Base-by-base conservation (phyloP, 805 yeast species). In the Kodamaea laetipori region DNA sequence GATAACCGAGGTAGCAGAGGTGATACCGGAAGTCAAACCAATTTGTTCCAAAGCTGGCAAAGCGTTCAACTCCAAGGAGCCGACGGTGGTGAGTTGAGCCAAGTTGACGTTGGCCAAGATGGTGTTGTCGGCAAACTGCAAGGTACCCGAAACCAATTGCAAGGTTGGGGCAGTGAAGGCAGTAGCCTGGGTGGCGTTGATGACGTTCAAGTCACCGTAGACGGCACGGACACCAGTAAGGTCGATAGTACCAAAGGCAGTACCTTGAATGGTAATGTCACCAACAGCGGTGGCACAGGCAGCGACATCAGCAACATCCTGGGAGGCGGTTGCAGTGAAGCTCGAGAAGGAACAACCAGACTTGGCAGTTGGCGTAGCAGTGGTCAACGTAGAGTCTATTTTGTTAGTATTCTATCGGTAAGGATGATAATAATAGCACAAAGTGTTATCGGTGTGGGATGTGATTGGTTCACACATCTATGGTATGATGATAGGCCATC, bases 231-330 rank as follows among this genome's bases (percentile, higher is more conserved):
- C 85, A 52, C 86, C 87, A 61, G 84, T 83, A 58, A 94, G 73
- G 46, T 82, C 76, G 54, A 84, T 83, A 47, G 78, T 55, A 52
- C 81, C 82, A 49, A 84, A 66, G 13, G 50, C 54, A 51, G 69
- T 74, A 71, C 90, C 90, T 45, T 76, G 60, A 61, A 92, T 76
- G 69, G 73, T 66, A 57, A 94, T 71, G 64, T 83, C 83, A 77
- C 97, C 98, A 51, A 78, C 77, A 54, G 94, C 76, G 50, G 89
- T 85, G 28, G 78, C 66, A 80, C 99, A 94, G 37, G 81, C 74
- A 39, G 87, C 67, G 43, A 85, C 78, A 19, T 65, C 59, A 57
- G 89, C 95, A 61, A 92, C 80, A 55, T 89, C 90, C 24, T 86
- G 56, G 69, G 90, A 89, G 33, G 82, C 79, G 43, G 94, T 81